Percentiles rank a stretch among this genome's conserved stretches.
Conservation (phyloP, 2,329 filamentous ascomycete genomes). For the Hymenoscyphus scutula region DNA sequence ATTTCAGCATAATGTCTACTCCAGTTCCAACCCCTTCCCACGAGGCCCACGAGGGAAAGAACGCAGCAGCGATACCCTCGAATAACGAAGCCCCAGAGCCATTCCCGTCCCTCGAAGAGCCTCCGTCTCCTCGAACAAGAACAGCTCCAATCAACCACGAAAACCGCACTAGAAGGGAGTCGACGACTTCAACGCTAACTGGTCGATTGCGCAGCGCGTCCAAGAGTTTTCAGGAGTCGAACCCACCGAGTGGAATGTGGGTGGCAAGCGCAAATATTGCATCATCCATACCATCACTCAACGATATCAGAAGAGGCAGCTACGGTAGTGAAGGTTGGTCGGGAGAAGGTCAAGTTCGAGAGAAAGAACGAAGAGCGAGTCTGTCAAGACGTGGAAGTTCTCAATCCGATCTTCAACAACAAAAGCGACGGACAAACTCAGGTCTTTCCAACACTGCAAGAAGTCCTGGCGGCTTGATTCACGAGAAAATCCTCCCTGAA, state of each 20-base stretch:
- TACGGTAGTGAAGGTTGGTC: conserved; percentile 35
- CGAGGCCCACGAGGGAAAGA: not conserved
- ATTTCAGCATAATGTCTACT: conserved; percentile 10
- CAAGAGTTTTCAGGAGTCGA: conserved; percentile 45
- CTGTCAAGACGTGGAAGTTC: conserved; percentile 23
- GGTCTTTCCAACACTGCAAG: conserved; percentile 14
- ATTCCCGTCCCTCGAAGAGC: conserved; percentile 18
- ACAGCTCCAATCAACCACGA: conserved; percentile 15
- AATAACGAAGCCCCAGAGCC: conserved; percentile 20
- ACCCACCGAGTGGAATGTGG: conserved; percentile 47
- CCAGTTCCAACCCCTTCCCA: not conserved
- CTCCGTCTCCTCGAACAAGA: conserved; percentile 18
- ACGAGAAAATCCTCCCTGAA: conserved; percentile 27
- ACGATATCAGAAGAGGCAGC: conserved; percentile 34
- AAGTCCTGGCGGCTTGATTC: conserved; percentile 15
- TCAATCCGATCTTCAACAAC: conserved; percentile 16
- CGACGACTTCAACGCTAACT: conserved; percentile 26
- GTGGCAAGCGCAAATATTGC: conserved; percentile 47
- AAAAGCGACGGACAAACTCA: conserved; percentile 18
- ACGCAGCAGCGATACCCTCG: not conserved
- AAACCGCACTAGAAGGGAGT: conserved; percentile 19
- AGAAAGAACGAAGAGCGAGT: conserved; percentile 31
- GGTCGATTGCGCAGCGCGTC: conserved; percentile 34
- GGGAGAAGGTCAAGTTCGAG: conserved; percentile 33
- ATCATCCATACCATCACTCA: conserved; percentile 32